Base-by-base conservation (phyloP, 1,284 basidiomycete species). In the Irpex lacteus region DNA sequence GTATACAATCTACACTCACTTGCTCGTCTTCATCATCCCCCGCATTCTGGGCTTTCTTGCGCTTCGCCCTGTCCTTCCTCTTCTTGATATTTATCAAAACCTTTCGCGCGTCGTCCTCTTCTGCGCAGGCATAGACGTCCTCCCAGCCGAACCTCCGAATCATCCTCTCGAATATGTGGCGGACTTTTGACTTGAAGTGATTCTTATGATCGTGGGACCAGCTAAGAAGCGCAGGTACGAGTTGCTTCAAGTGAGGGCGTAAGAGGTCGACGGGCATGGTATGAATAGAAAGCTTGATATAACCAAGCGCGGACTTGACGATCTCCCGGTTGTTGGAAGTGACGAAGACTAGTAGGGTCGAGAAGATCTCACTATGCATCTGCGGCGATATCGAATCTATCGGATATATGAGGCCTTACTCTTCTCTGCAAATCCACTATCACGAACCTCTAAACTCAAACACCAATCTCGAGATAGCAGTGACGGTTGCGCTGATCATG, bases 161-260 rank as follows among this genome's bases (percentile, higher is more conserved):
- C 85, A 99, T 89, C 56, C 98, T 88, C 81, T 99, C 98, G 70
- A 99, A 95, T 65, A 99, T 96, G 77, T 98, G 96, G 55, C 95
- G 87, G 11, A 98, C 94, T 80, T 98, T 98, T 62, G 86, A 84
- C 77, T 99, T 99, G 87, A 99, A 99, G 76, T 98, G 97, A 74
- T 99, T 98, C 76, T 97, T 97, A 81, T 99, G 96, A 75, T 98
- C 96, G 72, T 97, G 94, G 5, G 94, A 94, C 95, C 97, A 98
- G 62, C 83, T 84, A 26, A 99, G 82, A 15, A 99, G 83, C 0
- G 91, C 92, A 0, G 95, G 93, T 0, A 99, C 93, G 11, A 98
- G 82, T 18, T 83, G 81, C 34, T 83, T 81, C 11, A 99, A 82
- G 72, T 96, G 90, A 0, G 90, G 89, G 32, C 85, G 85, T 56